Evolutionary conservation across 805 yeast genomes (phyloP), one percentile per base, ranked within the genome.

Genomic region (Priceomyces medius): DNA sequence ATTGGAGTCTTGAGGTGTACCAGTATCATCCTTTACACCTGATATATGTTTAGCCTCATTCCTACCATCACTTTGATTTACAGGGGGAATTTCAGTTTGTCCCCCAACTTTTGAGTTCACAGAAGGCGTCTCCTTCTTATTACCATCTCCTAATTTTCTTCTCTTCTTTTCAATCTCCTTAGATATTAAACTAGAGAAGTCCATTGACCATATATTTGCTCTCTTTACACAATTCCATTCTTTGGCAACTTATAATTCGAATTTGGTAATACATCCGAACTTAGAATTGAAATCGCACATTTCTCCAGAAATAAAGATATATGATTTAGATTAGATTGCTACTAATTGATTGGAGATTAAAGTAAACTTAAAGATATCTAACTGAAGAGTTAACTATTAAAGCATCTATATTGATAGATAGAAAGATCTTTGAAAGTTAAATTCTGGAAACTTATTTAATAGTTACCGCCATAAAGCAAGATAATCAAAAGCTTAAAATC

Each of bases 81-180:
- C 24, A 38, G 27, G 40, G 20, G 31, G 23, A 5, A 9, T 18
- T 4, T 32, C n/a, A 19, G 7, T 13, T 18, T 12, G 9, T 32
- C 5, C 17, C 12, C 3, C 12, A 3, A 10, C 19, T 18, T 19
- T 3, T 14, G 9, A 4, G 3, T 32, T 20, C 13, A 4, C 19
- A 4, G 8, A n/a, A 17, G 7, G 13, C 10, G 23, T 18, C 7
- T 14, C 21, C 14, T 43, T 37, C 24, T 42, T 43, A n/a, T n/a
- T n/a, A 37, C 26, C 44, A 27, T 47, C 43, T 20, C 40, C 23
- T 24, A 43, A 56, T 27, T 50, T 41, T 44, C 55, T 53, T 48
- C 64, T 61, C 59, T 75, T 75, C 58, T 68, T 75, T 5, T 59
- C 63, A 16, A 79, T 79, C 55, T 80, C 83, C 20, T 63, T 56